Conservation (phyloP, 257 asterid species). For the Sherardia arvensis region DNA sequence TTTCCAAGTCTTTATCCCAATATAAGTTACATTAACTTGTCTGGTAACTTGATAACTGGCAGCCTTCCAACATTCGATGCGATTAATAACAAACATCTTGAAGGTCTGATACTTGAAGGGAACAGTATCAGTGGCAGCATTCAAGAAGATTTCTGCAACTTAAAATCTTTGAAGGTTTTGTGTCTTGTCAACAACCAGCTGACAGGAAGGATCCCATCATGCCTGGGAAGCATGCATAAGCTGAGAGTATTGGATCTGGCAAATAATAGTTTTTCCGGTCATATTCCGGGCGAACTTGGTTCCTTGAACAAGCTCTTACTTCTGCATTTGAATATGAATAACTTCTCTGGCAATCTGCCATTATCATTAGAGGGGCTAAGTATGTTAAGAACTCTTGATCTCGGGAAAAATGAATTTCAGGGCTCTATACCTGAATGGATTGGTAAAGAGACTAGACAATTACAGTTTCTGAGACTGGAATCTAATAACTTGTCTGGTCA, state of each 20-base stretch:
- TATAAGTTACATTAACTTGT: conserved; percentile 2
- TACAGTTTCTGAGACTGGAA: neutral
- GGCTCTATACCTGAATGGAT: neutral
- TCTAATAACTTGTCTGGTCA: neutral
- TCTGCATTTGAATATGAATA: conserved; percentile 13
- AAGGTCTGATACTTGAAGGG: neutral
- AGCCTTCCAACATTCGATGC: neutral
- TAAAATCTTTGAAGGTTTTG: neutral
- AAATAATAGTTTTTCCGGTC: neutral
- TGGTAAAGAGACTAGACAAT: neutral
- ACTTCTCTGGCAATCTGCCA: neutral
- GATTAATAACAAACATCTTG: neutral
- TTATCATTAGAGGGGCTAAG: neutral
- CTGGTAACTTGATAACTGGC: neutral
- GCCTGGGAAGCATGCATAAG: neutral
- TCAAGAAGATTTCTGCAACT: neutral
- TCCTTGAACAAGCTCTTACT: neutral
- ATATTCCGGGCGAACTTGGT: neutral
- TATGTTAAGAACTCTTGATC: neutral
- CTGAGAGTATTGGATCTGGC: neutral
- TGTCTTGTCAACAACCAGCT: neutral
- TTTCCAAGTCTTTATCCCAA: neutral
- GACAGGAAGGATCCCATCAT: neutral
- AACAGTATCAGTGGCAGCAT: neutral
- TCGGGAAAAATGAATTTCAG: neutral